Base-by-base conservation (phyloP, 2,329 filamentous ascomycete genomes). In the Talaromyces funiculosus region DNA sequence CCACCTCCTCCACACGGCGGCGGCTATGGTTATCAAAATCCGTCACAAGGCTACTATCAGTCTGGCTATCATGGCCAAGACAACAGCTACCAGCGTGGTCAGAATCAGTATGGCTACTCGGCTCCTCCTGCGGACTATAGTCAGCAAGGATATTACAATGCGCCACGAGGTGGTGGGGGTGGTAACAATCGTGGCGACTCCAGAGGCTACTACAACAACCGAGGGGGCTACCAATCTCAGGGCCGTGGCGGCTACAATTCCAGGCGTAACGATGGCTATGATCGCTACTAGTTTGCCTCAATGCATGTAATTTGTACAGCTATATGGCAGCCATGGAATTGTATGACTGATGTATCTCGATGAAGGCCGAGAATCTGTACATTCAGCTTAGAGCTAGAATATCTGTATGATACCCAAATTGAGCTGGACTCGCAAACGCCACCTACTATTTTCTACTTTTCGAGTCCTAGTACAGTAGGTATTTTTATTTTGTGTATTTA, bases 1-100 rank as follows among this genome's bases (percentile, higher is more conserved):
- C 74, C 73, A 42, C 72, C 72, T n/a, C 73, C 75, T 63, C 73
- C 74, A 31, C 72, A 68, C 51, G 73, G 73, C 60, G 72, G 72
- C 38, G 66, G 66, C 63, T 65, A 65, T 33, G 57, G 69, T 45
- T 66, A 68, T 47, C 69, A 70, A 35, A 64, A 63, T 18, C 3
- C 62, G 24, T 38, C 53, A n/a, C 60, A 43, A 16, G 58, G 58
- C 62, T 68, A 54, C 51, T 63, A 59, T 38, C 65, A 68, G 53
- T 61, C 67, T 38, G 64, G 67, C 24, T 67, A 68, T 40, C 65
- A 71, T 16, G 60, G 64, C 12, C 69, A 71, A 51, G 64, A 62
- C 33, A 69, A 67, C 57, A 64, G 67, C 49, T 69, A 73, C 57
- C 68, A 66, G 24, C 67, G 64, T 57, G 65, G 68, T 29, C 61